phyloP scores from a whole-genome alignment of 2,329 filamentous ascomycete species.

The Penicillium sp. region DNA sequence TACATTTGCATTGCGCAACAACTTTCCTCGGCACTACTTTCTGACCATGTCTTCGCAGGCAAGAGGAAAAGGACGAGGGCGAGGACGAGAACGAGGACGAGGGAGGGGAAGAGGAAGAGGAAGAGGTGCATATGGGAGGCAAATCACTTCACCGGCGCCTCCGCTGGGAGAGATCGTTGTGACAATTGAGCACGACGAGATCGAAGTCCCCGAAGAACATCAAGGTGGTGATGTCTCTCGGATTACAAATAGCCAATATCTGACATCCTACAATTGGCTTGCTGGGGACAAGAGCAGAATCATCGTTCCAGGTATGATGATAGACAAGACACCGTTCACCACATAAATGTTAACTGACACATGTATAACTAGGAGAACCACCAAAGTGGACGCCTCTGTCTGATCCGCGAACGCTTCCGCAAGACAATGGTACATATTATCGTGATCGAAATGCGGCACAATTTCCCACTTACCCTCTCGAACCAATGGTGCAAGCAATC shows the following conservation, averaged over 20 bases:
- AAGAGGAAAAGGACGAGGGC: neutral
- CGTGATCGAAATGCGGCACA: slow-evolving; percentile 43
- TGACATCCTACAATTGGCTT: slow-evolving; percentile 56
- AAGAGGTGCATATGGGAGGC: neutral
- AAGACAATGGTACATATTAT: slow-evolving; percentile 48
- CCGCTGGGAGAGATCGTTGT: slow-evolving; percentile 17
- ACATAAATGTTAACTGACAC: slow-evolving; percentile 1
- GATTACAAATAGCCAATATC: slow-evolving; percentile 43
- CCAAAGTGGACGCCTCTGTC: slow-evolving; percentile 51
- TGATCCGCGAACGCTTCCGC: slow-evolving; percentile 33
- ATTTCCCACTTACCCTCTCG: slow-evolving; percentile 41
- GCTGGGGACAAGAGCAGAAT: slow-evolving; percentile 38
- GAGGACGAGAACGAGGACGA: neutral
- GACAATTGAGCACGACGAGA: slow-evolving; percentile 12
- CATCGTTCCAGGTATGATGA: slow-evolving; percentile 45
- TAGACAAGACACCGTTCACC: neutral
- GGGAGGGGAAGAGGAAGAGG: slow-evolving; percentile 1
- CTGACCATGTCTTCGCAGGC: neutral
- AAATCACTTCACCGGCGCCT: slow-evolving; percentile 6
- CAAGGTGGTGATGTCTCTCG: slow-evolving; percentile 3
- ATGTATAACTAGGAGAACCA: slow-evolving; percentile 44
- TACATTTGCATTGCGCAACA: neutral
- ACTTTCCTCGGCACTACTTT: neutral
- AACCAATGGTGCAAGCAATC: slow-evolving; percentile 46
- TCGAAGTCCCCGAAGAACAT: neutral